These are phyloP conservation scores for Friedmanniomyces endolithicus DNA, from an alignment of 495 filamentous ascomycete genomes.

Conservation along the genomic window DNA sequence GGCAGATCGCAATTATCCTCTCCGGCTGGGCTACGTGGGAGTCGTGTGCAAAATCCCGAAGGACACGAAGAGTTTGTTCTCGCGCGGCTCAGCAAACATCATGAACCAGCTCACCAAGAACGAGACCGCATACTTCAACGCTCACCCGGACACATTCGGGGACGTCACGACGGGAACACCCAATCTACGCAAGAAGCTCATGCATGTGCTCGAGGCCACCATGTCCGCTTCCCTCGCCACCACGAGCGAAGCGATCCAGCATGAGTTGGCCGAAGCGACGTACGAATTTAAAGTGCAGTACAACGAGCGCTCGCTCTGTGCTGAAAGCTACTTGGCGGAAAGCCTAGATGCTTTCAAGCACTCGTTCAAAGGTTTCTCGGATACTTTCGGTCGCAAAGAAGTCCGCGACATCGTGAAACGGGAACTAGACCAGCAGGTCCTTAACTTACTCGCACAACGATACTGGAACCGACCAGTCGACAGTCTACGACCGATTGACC, in stretches of 20 bases:
- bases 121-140: conserved; percentile 75
- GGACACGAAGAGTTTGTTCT: conserved; percentile 62
- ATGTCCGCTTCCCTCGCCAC: conserved; percentile 83
- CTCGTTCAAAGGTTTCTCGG: conserved; percentile 84
- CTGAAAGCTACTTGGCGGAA: conserved; percentile 91
- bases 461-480: conserved; percentile 98
- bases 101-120: conserved; percentile 72
- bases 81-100: conserved; percentile 70
- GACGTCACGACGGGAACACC: conserved; percentile 67
- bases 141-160: conserved; percentile 67
- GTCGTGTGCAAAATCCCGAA: conserved; percentile 75
- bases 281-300: conserved; percentile 99
- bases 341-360: conserved; percentile 95
- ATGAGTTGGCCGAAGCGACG: conserved; percentile 90
- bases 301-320: conserved; percentile 87
- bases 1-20: conserved; percentile 80
- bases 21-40: conserved; percentile 92
- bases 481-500: conserved; percentile 33
- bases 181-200: conserved; percentile 83
- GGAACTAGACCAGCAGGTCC: conserved; percentile 85
- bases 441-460: conserved; percentile 84
- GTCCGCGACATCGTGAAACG: conserved; percentile 81
- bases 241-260: conserved; percentile 81
- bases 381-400: conserved; percentile 77
- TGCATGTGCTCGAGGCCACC: conserved; percentile 92